These are phyloP conservation scores for Gynochthodes officinalis DNA, from an alignment of 257 asterid genomes.

Conservation along the genomic window DNA sequence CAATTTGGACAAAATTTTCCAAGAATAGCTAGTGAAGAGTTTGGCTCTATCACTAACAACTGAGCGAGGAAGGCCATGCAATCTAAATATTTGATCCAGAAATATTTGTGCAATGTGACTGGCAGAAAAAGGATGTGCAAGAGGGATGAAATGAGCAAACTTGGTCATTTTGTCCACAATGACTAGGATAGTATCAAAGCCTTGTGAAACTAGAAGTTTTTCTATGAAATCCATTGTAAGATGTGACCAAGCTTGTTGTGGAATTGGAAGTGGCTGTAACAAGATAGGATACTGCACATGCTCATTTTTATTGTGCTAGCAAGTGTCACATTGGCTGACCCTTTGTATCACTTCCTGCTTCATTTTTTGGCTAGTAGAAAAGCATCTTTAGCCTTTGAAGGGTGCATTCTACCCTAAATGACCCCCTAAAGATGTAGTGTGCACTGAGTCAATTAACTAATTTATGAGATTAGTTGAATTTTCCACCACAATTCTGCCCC, in stretches of 20 bases:
- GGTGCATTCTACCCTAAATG: too few species aligned
- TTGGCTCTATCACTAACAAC: slow-evolving; percentile 1
- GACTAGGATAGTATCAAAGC: neutral
- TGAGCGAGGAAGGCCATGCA: slow-evolving; percentile 16
- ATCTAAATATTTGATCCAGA: neutral
- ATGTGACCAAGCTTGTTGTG: neutral
- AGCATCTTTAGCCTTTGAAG: too few species aligned
- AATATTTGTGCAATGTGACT: neutral
- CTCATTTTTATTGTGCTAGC: neutral
- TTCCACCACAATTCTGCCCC: too few species aligned
- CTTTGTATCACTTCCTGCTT: too few species aligned
- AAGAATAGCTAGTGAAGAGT: too few species aligned
- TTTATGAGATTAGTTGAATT: too few species aligned
- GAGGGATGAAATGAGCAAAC: slow-evolving; percentile 1
- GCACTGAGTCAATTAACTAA: too few species aligned
- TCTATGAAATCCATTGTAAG: neutral
- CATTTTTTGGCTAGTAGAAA: too few species aligned
- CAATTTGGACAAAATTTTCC: too few species aligned
- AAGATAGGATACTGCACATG: neutral
- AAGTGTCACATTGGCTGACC: too few species aligned
- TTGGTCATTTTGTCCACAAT: neutral
- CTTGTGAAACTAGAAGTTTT: neutral
- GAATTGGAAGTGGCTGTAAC: neutral
- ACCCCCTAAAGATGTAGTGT: too few species aligned
- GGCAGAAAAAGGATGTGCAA: neutral